A percentile compares a stretch with the other conserved stretches of the same genome.
These are phyloP conservation scores for Kluyveromyces siamensis DNA, from an alignment of 805 yeast species.

Conservation along the genomic window DNA sequence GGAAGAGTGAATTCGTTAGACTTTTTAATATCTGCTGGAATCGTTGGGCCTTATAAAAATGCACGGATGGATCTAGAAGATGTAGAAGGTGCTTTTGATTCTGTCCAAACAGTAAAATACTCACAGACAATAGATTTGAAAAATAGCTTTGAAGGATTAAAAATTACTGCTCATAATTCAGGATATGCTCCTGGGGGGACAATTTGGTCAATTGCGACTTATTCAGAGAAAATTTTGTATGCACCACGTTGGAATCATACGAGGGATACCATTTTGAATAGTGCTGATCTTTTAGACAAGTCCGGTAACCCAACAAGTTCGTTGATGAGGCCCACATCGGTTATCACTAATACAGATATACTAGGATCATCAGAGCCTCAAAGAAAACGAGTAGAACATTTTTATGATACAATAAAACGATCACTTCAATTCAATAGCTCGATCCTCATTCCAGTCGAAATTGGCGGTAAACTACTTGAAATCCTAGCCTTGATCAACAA, in stretches of 20 bases:
- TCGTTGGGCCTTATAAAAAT: constrained; percentile 60
- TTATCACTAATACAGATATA: constrained; percentile 53
- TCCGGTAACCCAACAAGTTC: constrained; percentile 57
- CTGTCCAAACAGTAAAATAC: constrained; percentile 59
- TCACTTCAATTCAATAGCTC: constrained; percentile 40
- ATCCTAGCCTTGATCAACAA: constrained; percentile 65
- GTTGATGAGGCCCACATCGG: constrained; percentile 68
- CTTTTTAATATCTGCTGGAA: constrained; percentile 59
- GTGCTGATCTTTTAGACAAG: constrained; percentile 50
- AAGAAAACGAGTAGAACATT: constrained; percentile 52
- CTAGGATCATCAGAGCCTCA: constrained; percentile 58
- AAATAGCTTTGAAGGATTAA: constrained; percentile 50
- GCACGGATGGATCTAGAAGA: constrained; percentile 59
- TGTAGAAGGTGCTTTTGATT: constrained; percentile 73
- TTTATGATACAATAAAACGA: constrained; percentile 56
- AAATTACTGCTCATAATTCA: constrained; percentile 75
- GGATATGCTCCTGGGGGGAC: constrained; percentile 95
- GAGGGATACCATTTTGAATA: constrained; percentile 71
- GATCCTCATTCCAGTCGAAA: constrained; percentile 71
- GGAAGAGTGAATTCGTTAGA: constrained; percentile 86
- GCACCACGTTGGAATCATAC: constrained; percentile 96
- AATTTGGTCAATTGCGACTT: constrained; percentile 68
- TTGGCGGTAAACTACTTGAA: constrained; percentile 77
- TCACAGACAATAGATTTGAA: constrained; percentile 62
- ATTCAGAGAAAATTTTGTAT: constrained; percentile 72